Conservation (phyloP, 176 grass and related monocot genomes). For the Elymus sibiricus region DNA sequence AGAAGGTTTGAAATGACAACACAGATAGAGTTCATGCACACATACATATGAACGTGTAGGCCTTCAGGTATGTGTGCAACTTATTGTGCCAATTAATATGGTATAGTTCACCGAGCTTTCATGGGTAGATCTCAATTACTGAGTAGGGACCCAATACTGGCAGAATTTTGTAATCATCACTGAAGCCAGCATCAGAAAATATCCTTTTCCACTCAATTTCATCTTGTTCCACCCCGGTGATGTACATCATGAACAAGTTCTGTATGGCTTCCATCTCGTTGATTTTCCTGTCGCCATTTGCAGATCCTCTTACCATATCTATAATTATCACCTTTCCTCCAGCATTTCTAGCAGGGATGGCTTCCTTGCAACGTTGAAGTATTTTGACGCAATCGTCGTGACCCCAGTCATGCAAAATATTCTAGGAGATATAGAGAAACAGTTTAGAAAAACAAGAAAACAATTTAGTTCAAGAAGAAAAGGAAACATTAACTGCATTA, state of each 20-base stretch:
- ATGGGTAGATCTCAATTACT: constrained; percentile 4
- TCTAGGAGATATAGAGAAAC: background rate
- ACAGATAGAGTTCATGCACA: too few species aligned
- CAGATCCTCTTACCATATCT: constrained; percentile 28
- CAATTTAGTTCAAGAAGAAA: too few species aligned
- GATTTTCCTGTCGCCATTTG: background rate
- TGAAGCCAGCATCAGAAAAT: background rate
- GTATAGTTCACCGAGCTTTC: background rate
- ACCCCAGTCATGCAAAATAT: constrained; percentile 40
- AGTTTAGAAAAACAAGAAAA: too few species aligned
- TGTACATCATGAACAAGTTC: background rate
- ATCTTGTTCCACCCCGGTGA: background rate
- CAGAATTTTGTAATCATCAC: background rate
- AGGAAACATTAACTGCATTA: too few species aligned
- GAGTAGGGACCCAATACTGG: background rate
- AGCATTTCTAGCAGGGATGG: constrained; percentile 25
- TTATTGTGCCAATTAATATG: background rate
- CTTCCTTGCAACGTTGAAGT: constrained; percentile 39
- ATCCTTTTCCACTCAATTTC: background rate
- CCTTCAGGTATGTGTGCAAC: background rate
- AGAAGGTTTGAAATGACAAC: too few species aligned
- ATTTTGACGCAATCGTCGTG: constrained; percentile 37
- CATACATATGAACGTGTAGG: too few species aligned
- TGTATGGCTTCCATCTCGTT: background rate
- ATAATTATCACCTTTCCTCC: constrained; percentile 46